Conservation (phyloP, 768 basidiomycete species). For the Floccularia luteovirens region DNA sequence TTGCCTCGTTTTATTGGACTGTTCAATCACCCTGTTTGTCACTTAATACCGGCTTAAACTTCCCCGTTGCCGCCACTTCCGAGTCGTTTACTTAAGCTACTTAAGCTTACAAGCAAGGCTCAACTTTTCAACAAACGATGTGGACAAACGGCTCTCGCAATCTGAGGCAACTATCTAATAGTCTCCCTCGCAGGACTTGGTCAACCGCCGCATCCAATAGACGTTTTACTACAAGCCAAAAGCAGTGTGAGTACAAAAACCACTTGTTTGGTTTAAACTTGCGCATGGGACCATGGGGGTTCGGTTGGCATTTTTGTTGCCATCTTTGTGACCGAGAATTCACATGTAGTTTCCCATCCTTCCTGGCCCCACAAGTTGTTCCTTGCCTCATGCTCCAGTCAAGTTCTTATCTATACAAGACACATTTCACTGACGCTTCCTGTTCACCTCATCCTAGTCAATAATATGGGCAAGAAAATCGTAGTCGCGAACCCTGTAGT, state of each 20-base stretch:
- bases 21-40: no score
- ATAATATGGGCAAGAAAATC: conserved; percentile 48
- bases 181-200: background rate
- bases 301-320: background rate
- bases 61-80: no score
- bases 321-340: background rate
- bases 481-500: conserved; percentile 84
- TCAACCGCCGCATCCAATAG: no score
- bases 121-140: no score
- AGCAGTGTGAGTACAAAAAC: background rate
- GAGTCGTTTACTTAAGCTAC: no score
- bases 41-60: no score
- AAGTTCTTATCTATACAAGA: background rate
- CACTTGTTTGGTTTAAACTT: background rate
- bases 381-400: no score
- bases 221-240: background rate
- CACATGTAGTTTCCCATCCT: no score
- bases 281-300: background rate
- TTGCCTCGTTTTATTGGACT: no score
- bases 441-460: background rate
- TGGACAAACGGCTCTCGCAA: background rate
- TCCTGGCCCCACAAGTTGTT: no score
- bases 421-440: background rate
- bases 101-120: no score
- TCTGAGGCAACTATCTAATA: background rate